Percentiles rank a stretch among this genome's conserved stretches.
phyloP scores from a whole-genome alignment of 2,329 filamentous ascomycete genomes.

The Byssoonygena ceratinophila region DNA sequence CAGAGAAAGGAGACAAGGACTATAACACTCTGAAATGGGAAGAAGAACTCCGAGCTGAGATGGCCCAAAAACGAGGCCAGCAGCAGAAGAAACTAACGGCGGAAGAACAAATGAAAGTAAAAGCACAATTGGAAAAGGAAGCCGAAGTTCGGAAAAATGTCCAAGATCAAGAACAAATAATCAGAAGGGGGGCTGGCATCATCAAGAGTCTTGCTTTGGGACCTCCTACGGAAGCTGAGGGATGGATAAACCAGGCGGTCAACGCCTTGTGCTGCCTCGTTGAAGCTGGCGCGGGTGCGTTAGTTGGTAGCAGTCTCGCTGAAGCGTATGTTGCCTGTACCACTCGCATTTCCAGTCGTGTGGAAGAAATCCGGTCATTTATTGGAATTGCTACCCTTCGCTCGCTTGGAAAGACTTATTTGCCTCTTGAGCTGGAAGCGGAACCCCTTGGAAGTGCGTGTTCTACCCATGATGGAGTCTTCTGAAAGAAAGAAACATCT shows the following conservation, averaged over 20 bases:
- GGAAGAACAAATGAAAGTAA: slow-evolving; percentile 83
- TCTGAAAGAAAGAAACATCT: background rate
- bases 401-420: slow-evolving; percentile 59
- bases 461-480: background rate
- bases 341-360: slow-evolving; percentile 58
- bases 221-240: slow-evolving; percentile 74
- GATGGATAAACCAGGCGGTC: slow-evolving; percentile 80
- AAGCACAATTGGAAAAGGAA: slow-evolving; percentile 82
- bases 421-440: slow-evolving; percentile 60
- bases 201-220: slow-evolving; percentile 71
- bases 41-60: slow-evolving; percentile 71
- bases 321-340: slow-evolving; percentile 71
- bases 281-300: slow-evolving; percentile 61
- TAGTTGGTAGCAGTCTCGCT: slow-evolving; percentile 70
- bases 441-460: slow-evolving; percentile 63
- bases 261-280: slow-evolving; percentile 62
- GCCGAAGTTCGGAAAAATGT: slow-evolving; percentile 65
- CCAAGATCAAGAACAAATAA: slow-evolving; percentile 54
- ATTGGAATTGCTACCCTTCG: slow-evolving; percentile 80
- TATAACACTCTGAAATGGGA: slow-evolving; percentile 98
- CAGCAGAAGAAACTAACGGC: slow-evolving; percentile 79
- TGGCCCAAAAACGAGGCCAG: slow-evolving; percentile 81
- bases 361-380: slow-evolving; percentile 69
- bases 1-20: slow-evolving; percentile 86
- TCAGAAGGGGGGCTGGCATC: slow-evolving; percentile 76